Conservation (phyloP, 306 rosid genomes). For the Datisca glomerata region DNA sequence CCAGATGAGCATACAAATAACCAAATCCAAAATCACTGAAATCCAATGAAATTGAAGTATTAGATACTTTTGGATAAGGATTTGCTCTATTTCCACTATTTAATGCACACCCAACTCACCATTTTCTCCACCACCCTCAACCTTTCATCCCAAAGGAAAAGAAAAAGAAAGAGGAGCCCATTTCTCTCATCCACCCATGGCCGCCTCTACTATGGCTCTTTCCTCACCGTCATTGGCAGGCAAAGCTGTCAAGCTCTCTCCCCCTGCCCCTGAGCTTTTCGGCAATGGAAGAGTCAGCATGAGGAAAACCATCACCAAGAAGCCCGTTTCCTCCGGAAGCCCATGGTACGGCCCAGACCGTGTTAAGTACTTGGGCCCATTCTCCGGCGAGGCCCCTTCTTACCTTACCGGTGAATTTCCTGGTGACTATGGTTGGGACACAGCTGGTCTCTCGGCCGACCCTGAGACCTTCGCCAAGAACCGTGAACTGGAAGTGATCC, state of each 20-base stretch:
- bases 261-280: slow-evolving; percentile 11
- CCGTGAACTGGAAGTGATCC: too few relatives aligned
- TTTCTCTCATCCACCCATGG: slow-evolving; percentile 38
- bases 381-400: slow-evolving; percentile 45
- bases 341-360: slow-evolving; percentile 68
- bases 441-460: slow-evolving; percentile 58
- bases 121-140: not conserved
- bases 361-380: slow-evolving; percentile 60
- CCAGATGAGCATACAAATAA: slow-evolving; percentile 8
- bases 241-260: slow-evolving; percentile 29
- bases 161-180: too few relatives aligned
- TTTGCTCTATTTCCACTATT: not conserved
- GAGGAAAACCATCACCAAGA: slow-evolving; percentile 25
- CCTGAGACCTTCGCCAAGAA: slow-evolving; percentile 57
- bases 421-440: slow-evolving; percentile 66
- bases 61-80: slow-evolving; percentile 24
- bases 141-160: not conserved
- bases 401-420: slow-evolving; percentile 52
- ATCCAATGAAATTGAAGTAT: slow-evolving; percentile 22
- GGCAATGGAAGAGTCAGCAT: slow-evolving; percentile 24
- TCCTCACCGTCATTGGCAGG: slow-evolving; percentile 48
- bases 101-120: not conserved
- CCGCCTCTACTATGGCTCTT: slow-evolving; percentile 49
- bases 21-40: slow-evolving; percentile 7
- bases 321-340: slow-evolving; percentile 28